These are phyloP conservation scores for Trichosporon coremiiforme DNA, from an alignment of 1,284 basidiomycete species.

Conservation along the genomic window DNA sequence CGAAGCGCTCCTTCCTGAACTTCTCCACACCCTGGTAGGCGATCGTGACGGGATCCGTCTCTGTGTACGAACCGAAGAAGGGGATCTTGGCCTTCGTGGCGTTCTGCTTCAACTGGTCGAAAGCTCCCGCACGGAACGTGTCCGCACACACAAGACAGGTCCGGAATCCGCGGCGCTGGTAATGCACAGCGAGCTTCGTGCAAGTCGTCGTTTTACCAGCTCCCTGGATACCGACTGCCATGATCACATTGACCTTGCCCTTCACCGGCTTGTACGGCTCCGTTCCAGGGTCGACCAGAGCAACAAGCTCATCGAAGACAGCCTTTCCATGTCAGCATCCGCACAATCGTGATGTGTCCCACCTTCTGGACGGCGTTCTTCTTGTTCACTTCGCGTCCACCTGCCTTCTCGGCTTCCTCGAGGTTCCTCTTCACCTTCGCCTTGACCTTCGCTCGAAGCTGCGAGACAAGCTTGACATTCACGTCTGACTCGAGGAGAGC, in stretches of 20 bases:
- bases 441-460: slow-evolving; percentile 85
- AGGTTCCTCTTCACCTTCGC: slow-evolving; percentile 65
- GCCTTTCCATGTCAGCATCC: slow-evolving; percentile 62
- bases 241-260: slow-evolving; percentile 90
- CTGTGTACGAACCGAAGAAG: slow-evolving; percentile 98
- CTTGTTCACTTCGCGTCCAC: slow-evolving; percentile 77
- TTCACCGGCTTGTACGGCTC: slow-evolving; percentile 97
- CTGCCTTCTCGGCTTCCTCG: slow-evolving; percentile 69
- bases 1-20: slow-evolving; percentile 97
- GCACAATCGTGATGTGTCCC: slow-evolving; percentile 25
- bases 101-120: slow-evolving; percentile 88
- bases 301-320: slow-evolving; percentile 94
- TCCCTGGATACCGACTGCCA: slow-evolving; percentile 96
- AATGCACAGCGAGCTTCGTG: slow-evolving; percentile 95
- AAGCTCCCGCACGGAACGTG: slow-evolving; percentile 98
- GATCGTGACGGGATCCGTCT: slow-evolving; percentile 95
- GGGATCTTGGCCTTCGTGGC: slow-evolving; percentile 98
- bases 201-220: slow-evolving; percentile 99
- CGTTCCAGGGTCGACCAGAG: slow-evolving; percentile 89
- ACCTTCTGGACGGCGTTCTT: slow-evolving; percentile 90
- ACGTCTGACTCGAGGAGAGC: slow-evolving; percentile 96
- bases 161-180: slow-evolving; percentile 95
- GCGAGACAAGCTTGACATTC: slow-evolving; percentile 93
- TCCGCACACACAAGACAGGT: slow-evolving; percentile 99
- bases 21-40: slow-evolving; percentile 92